phyloP scores from a whole-genome alignment of 2,329 filamentous ascomycete species.

The Neofusicoccum kwambonambiense region DNA sequence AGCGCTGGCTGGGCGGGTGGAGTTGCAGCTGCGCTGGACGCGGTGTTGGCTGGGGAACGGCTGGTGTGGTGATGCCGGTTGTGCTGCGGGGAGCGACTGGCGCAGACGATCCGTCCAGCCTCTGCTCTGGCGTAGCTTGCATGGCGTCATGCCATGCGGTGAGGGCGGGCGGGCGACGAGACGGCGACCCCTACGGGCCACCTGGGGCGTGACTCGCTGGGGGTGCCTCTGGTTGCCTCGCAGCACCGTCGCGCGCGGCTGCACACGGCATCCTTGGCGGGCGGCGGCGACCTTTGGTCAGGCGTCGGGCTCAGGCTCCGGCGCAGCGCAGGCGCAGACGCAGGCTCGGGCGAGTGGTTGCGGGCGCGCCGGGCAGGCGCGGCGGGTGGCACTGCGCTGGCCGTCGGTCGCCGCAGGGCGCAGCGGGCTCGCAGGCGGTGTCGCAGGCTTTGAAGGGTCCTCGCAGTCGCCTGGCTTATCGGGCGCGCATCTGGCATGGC shows the following conservation, averaged over 20 bases:
- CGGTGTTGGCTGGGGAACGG: constrained; percentile 1
- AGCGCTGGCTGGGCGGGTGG: background rate
- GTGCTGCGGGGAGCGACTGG: background rate
- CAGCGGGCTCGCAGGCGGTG: background rate
- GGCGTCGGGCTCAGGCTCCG: too few relatives aligned
- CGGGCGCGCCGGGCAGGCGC: too few relatives aligned
- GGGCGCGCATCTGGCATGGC: constrained; percentile 7
- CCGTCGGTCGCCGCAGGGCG: background rate
- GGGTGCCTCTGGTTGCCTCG: constrained; percentile 6
- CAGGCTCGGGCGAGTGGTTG: too few relatives aligned
- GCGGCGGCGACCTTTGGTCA: too few relatives aligned
- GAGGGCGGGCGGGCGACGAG: background rate
- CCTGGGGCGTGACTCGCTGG: background rate
- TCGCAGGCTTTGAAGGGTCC: background rate
- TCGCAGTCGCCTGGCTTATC: background rate
- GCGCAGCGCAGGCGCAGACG: too few relatives aligned
- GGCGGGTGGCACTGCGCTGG: background rate
- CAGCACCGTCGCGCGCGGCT: constrained; percentile 11
- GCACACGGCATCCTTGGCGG: background rate
- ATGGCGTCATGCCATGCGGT: constrained; percentile 13
- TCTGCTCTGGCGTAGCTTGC: background rate
- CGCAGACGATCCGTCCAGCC: constrained; percentile 2
- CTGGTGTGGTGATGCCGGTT: background rate
- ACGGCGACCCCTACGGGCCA: background rate
- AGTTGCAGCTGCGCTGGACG: background rate